Conservation (phyloP, 768 basidiomycete genomes). For the Rhodotorula paludigena region DNA sequence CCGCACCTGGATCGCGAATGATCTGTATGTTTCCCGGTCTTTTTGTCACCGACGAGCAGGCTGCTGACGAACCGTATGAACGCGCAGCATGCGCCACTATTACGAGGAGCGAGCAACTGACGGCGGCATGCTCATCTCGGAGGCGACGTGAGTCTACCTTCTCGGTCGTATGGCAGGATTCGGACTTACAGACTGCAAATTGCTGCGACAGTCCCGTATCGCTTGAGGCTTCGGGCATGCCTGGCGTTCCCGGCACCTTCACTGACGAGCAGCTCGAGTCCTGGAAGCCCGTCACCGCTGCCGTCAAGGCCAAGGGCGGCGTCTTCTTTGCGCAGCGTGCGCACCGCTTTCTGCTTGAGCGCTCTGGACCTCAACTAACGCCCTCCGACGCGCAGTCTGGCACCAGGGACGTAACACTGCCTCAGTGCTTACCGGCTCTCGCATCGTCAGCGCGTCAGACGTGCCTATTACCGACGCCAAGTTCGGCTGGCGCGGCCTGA, state of each 20-base stretch:
- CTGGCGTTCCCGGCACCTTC: neutral
- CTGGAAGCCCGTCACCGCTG: constrained; percentile 59
- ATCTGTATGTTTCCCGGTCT: constrained; percentile 8
- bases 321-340: constrained; percentile 52
- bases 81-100: constrained; percentile 27
- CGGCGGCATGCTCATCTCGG: constrained; percentile 57
- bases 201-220: constrained; percentile 39
- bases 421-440: constrained; percentile 11
- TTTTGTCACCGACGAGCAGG: constrained; percentile 20
- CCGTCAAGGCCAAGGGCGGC: constrained; percentile 53
- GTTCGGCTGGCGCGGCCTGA: constrained; percentile 15
- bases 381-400: neutral
- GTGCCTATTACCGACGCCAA: constrained; percentile 15
- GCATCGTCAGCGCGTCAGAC: constrained; percentile 20
- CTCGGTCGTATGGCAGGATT: constrained; percentile 45
- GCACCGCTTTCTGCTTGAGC: neutral
- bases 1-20: constrained; percentile 31
- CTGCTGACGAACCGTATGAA: constrained; percentile 1
- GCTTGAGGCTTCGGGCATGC: constrained; percentile 38
- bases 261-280: constrained; percentile 52
- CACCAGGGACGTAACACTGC: constrained; percentile 34
- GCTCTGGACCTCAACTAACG: neutral
- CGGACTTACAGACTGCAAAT: too few relatives aligned
- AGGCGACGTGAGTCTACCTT: constrained; percentile 48
- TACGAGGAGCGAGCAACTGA: constrained; percentile 43